Percentiles rank a stretch among this genome's conserved stretches.
These are phyloP conservation scores for Apophysomyces variabilis DNA, from an alignment of 371 early-diverging fungal species.

Conservation along the genomic window DNA sequence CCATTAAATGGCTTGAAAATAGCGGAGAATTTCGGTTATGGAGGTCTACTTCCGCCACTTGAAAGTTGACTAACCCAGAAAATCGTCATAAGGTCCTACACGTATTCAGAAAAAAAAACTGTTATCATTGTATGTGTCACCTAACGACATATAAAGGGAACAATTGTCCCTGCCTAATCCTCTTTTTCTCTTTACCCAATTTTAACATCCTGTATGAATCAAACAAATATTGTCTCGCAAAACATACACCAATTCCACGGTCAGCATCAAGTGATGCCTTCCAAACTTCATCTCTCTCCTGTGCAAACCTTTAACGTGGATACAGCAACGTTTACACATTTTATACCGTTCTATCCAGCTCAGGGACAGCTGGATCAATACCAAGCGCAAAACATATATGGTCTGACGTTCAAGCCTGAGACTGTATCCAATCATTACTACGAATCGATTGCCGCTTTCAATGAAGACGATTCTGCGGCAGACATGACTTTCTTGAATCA, in stretches of 20 bases:
- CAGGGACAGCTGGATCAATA: not conserved
- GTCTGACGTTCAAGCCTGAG: not conserved
- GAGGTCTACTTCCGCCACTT: not conserved
- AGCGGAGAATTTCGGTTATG: not conserved
- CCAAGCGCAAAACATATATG: not conserved
- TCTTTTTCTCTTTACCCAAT: slow-evolving; percentile 1
- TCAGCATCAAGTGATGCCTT: not conserved
- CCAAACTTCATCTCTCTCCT: not conserved
- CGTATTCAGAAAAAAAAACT: not conserved
- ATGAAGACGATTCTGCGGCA: not conserved
- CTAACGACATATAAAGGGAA: not conserved
- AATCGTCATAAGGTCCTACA: not conserved
- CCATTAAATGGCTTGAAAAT: not conserved
- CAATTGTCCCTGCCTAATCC: not conserved
- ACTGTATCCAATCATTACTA: not conserved
- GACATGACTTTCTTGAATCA: not conserved
- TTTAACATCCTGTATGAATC: not conserved
- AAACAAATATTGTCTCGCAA: not conserved
- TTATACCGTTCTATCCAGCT: not conserved
- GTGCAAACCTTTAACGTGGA: not conserved
- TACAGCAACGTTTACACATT: not conserved
- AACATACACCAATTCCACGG: not conserved
- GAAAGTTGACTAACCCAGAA: not conserved
- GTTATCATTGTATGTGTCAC: not conserved
- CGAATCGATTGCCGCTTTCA: not conserved